phyloP scores from a whole-genome alignment of 257 asterid genomes.

The Paraleonurus japonicus region DNA sequence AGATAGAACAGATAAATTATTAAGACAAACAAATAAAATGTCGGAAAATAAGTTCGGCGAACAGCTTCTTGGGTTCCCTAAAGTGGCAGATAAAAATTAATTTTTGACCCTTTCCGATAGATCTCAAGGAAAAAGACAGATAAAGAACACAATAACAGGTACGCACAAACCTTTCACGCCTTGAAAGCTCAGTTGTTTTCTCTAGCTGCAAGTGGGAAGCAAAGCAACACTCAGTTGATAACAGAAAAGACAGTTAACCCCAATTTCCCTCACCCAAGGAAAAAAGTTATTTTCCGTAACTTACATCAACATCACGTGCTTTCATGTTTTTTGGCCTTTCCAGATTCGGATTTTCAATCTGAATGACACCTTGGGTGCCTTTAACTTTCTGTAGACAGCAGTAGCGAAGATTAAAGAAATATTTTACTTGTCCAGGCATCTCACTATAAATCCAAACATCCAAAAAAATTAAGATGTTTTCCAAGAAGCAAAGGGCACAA shows the following conservation, averaged over 20 bases:
- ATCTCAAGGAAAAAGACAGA: background rate
- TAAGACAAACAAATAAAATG: background rate
- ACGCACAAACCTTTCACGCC: constrained; percentile 77
- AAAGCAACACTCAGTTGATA: constrained; percentile 16
- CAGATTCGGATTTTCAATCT: constrained; percentile 83
- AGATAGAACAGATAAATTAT: background rate
- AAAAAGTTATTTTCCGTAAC: constrained; percentile 8
- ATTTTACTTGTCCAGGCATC: background rate
- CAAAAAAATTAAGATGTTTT: background rate
- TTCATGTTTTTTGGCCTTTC: constrained; percentile 76
- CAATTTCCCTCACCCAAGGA: background rate
- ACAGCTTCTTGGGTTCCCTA: background rate
- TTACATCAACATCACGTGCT: constrained; percentile 84
- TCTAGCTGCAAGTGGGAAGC: constrained; percentile 53
- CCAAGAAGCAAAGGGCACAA: constrained; percentile 11
- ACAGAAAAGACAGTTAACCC: background rate
- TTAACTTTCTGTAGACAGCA: constrained; percentile 62
- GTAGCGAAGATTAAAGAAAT: background rate
- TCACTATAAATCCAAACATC: background rate
- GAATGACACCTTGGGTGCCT: constrained; percentile 78
- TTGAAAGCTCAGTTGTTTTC: constrained; percentile 88
- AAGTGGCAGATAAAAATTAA: background rate
- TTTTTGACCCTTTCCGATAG: background rate
- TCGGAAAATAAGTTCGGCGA: background rate
- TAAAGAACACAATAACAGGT: background rate